Evolutionary conservation across 2,329 filamentous ascomycete genomes (phyloP).

Genomic region (Phialemoniopsis sp.): DNA sequence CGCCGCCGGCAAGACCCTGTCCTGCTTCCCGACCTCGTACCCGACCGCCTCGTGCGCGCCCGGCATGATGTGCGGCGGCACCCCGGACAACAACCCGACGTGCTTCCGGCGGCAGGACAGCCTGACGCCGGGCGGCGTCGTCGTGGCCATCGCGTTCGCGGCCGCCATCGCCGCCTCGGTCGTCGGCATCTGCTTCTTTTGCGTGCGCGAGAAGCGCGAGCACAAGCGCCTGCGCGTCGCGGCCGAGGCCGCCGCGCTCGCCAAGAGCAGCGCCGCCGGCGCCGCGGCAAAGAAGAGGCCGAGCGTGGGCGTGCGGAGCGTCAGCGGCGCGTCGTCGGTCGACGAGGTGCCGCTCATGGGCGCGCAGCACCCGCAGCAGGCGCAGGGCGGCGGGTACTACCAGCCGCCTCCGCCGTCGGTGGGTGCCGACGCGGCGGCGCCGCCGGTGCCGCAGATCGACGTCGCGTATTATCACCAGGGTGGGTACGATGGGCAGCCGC

Average conservation of each 20-base stretch:
- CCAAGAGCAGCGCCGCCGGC: conserved; percentile 32
- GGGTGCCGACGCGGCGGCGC: too few species aligned
- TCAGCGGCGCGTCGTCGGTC: conserved; percentile 1
- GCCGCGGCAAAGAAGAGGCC: conserved; percentile 30
- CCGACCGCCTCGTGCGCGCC: conserved; percentile 33
- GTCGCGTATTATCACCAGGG: too few species aligned
- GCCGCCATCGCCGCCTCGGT: conserved; percentile 30
- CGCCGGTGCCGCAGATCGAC: too few species aligned
- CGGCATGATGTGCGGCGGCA: conserved; percentile 38
- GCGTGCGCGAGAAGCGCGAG: conserved; percentile 43
- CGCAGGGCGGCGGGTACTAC: too few species aligned
- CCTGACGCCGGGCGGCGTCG: conserved; percentile 38
- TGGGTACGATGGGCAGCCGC: too few species aligned
- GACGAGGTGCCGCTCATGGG: too few species aligned
- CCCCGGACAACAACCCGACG: conserved; percentile 28
- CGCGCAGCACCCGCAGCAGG: too few species aligned
- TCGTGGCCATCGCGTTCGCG: conserved; percentile 44
- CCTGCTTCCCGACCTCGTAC: conserved; percentile 32
- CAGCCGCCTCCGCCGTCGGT: too few species aligned
- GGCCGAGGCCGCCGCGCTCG: conserved; percentile 43
- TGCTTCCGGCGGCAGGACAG: conserved; percentile 36
- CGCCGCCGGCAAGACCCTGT: conserved; percentile 21
- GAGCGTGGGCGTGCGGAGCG: conserved; percentile 12
- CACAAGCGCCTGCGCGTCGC: conserved; percentile 38
- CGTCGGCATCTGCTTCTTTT: conserved; percentile 41